phyloP scores from a whole-genome alignment of 106 monocot species.

The Platanthera zijinensis region DNA sequence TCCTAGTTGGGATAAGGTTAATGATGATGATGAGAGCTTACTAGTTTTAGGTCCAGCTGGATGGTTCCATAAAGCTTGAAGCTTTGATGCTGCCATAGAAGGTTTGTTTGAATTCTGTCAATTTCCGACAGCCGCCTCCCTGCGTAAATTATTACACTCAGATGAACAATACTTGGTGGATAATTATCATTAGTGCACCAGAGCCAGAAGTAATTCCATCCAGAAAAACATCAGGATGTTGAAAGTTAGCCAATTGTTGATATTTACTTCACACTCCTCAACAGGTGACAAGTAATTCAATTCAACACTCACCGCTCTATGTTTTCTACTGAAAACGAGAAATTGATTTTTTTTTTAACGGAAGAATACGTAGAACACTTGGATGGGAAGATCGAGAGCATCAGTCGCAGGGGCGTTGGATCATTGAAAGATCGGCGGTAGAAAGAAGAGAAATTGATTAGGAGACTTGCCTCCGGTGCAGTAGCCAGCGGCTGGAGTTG shows the following conservation, averaged over 20 bases:
- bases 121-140: neutral
- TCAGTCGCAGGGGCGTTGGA: neutral
- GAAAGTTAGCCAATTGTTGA: neutral
- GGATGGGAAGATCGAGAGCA: neutral
- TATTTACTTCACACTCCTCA: neutral
- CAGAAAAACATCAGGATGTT: neutral
- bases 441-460: neutral
- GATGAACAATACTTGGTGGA: neutral
- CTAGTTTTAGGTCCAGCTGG: constrained; percentile 69
- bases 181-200: neutral
- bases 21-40: constrained; percentile 9
- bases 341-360: neutral
- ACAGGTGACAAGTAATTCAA: no score
- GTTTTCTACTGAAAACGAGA: neutral
- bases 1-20: neutral
- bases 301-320: neutral
- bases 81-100: constrained; percentile 63
- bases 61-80: constrained; percentile 76
- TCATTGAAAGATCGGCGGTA: neutral
- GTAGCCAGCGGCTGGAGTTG: neutral
- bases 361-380: neutral
- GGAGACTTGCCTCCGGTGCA: neutral
- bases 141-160: neutral
- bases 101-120: neutral
- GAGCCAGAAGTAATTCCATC: neutral